Base-by-base conservation (phyloP, 2,329 filamentous ascomycete genomes). In the Acrodontium crateriforme region DNA sequence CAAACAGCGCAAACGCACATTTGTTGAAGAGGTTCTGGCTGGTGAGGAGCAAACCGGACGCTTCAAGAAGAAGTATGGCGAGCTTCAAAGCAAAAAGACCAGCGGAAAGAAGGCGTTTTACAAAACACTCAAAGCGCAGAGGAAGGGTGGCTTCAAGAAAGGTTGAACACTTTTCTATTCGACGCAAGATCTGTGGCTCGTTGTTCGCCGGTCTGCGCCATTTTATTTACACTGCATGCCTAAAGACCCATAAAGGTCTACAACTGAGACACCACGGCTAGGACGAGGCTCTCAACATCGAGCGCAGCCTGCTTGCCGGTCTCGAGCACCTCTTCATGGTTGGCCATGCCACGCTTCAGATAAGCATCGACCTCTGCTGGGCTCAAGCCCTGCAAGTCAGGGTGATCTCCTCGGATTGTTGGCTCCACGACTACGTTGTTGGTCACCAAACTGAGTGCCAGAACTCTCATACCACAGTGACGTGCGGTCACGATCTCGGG, bases 81-180 rank as follows among this genome's bases (percentile, higher is more conserved):
- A 87, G 32, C 82, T 95, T 27, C 84, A 94, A 52, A 65, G 65
- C 27, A 67, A 68, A 36, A 95, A 92, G 58, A 71, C 69, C 14
- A 92, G 81, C 44, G 89, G 89, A 28, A 91, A 83, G 62, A 94
- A 87, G 58, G 74, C 70, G 1, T 78, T 81, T 46, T 95, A 94
- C 63, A 87, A 87, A 50, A 77, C 75, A 31, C 55, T 93, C 40
- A 71, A 79, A 49, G 62, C 62, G 27, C 67, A 71, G 52, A 59
- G 71, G 36, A 60, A 47, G 28, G 45, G 44, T 30, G 40, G 44
- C 14, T 35, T 47, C 38, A 53, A 50, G 45, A 53, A 53, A 35
- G 42, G 44, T 9, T 29, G 23, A 11, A 22, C 31, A 29, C 28
- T 14, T 14, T 18, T 24, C 18, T 18, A 16, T 20, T 18, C 13